Conservation (phyloP, 1,284 basidiomycete genomes). For the Hemileia vastatrix region DNA sequence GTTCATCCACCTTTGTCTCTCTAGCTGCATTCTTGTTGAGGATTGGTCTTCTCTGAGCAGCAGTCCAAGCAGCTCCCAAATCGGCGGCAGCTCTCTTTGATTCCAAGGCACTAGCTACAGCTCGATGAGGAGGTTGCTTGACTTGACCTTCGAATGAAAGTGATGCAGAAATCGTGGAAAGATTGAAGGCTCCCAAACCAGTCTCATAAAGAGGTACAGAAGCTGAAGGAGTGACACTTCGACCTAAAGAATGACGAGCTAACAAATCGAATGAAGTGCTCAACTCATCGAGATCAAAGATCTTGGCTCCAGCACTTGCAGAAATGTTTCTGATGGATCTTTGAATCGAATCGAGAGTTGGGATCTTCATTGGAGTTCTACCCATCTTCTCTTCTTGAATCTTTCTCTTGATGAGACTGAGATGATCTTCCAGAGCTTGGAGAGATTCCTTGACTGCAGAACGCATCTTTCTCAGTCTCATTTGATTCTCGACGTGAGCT, state of each 20-base stretch:
- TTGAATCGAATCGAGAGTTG: slow-evolving; percentile 70
- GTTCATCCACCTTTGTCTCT: background rate
- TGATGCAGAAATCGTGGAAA: slow-evolving; percentile 18
- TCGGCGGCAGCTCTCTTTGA: slow-evolving; percentile 21
- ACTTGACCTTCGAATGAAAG: background rate
- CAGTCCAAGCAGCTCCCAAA: slow-evolving; percentile 24
- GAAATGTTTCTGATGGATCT: slow-evolving; percentile 73
- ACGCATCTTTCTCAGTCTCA: slow-evolving; percentile 58
- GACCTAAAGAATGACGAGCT: background rate
- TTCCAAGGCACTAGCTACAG: background rate
- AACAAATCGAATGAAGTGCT: slow-evolving; percentile 29
- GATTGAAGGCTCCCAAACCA: slow-evolving; percentile 13
- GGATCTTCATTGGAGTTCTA: slow-evolving; percentile 56
- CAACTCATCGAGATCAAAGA: slow-evolving; percentile 32
- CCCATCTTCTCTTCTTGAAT: slow-evolving; percentile 57
- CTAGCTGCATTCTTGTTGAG: slow-evolving; percentile 24
- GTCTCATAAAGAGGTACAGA: slow-evolving; percentile 14
- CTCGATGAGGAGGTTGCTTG: slow-evolving; percentile 1
- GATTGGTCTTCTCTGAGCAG: slow-evolving; percentile 28
- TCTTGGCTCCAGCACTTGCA: too few relatives aligned
- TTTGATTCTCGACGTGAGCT: slow-evolving; percentile 73
- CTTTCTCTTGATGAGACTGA: slow-evolving; percentile 61
- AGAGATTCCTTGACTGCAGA: too few relatives aligned
- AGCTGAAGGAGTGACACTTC: slow-evolving; percentile 9
- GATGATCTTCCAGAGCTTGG: slow-evolving; percentile 62